These are phyloP conservation scores for Parietichytrium sp. DNA, from an alignment of 108 stramenopile species.

Conservation along the genomic window DNA sequence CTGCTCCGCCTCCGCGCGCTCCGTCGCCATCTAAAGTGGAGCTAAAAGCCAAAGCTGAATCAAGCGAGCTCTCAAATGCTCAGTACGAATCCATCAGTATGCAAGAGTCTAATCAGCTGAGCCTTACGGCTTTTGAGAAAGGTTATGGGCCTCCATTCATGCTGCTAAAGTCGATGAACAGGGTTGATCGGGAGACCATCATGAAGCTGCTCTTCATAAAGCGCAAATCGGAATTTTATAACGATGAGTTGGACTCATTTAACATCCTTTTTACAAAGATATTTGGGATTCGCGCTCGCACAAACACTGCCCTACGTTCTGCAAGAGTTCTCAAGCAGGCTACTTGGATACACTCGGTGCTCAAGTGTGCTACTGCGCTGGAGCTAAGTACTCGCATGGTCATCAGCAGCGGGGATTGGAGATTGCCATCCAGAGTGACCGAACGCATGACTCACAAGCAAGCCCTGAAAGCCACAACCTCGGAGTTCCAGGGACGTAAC, in stretches of 20 bases:
- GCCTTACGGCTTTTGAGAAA: neutral
- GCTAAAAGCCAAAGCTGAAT: neutral
- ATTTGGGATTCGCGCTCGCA: conserved; percentile 25
- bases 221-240: neutral
- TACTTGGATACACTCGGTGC: neutral
- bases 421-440: neutral
- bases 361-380: conserved; percentile 23
- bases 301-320: conserved; percentile 11
- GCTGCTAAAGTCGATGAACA: conserved; percentile 5
- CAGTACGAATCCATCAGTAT: conserved; percentile 18
- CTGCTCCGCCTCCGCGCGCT: neutral
- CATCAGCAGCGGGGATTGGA: conserved; percentile 14
- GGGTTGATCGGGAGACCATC: conserved; percentile 8
- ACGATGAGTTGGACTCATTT: neutral
- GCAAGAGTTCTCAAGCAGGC: neutral
- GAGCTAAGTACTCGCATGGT: neutral
- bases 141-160: conserved; percentile 2
- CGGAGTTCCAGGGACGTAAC: neutral
- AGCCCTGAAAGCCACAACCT: neutral
- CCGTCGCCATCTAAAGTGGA: neutral
- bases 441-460: neutral
- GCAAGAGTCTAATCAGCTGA: neutral
- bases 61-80: no score
- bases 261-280: neutral
- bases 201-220: conserved; percentile 24